Conservation (phyloP, 75 land plant species). For the Selaginella moellendorffii region DNA sequence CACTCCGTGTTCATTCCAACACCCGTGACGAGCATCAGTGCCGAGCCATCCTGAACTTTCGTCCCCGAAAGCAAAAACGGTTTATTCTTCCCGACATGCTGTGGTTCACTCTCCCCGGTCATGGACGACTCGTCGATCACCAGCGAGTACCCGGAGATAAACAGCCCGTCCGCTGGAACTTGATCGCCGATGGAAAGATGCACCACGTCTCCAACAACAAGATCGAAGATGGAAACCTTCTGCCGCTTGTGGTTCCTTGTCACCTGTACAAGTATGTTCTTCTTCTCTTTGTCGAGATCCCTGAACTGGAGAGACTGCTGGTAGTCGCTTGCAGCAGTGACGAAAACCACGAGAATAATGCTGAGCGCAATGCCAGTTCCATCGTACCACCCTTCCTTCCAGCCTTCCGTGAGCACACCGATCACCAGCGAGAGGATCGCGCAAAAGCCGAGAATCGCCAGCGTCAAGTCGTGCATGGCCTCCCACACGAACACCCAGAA, state of each 20-base stretch:
- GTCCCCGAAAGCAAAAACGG: constrained; percentile 80
- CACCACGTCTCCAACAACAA: constrained; percentile 73
- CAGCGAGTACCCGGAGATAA: constrained; percentile 66
- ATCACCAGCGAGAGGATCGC: constrained; percentile 69
- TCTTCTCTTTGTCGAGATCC: constrained; percentile 85
- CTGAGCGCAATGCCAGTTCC: constrained; percentile 85
- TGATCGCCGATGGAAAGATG: constrained; percentile 76
- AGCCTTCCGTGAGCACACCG: constrained; percentile 70
- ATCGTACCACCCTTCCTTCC: constrained; percentile 80
- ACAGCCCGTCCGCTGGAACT: constrained; percentile 77
- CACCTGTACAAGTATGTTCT: constrained; percentile 58
- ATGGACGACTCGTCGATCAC: constrained; percentile 70
- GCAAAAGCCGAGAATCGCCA: constrained; percentile 63
- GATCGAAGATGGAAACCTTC: constrained; percentile 56
- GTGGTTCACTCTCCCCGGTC: constrained; percentile 85
- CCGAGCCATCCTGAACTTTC: constrained; percentile 33
- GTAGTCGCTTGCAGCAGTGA: constrained; percentile 89
- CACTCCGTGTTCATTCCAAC: too few species aligned
- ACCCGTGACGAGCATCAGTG: neutral
- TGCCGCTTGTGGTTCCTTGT: constrained; percentile 47
- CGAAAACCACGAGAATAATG: constrained; percentile 71
- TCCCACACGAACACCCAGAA: constrained; percentile 94
- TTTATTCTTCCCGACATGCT: constrained; percentile 36
- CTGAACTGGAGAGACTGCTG: constrained; percentile 82
- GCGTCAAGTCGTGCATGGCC: constrained; percentile 80